phyloP scores from a whole-genome alignment of 371 early-diverging fungal genomes.

The Batkoa obscura region DNA sequence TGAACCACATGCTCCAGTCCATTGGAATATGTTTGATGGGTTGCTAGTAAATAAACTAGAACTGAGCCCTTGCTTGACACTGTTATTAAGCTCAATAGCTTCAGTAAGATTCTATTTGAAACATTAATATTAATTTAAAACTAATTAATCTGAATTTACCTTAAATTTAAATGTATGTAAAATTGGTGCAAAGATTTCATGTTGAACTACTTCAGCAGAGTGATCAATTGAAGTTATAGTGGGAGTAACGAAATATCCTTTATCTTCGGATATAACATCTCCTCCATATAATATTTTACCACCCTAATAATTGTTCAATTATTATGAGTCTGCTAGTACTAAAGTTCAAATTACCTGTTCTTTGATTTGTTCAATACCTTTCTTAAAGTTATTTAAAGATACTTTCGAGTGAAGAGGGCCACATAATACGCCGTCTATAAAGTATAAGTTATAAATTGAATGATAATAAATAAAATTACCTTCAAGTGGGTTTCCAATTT shows the following conservation, averaged over 20 bases:
- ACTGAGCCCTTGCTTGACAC: constrained; percentile 79
- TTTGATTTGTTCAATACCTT: constrained; percentile 55
- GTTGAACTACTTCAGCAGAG: constrained; percentile 61
- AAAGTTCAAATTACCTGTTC: not conserved
- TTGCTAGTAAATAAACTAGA: constrained; percentile 71
- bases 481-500: constrained; percentile 70
- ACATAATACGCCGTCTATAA: constrained; percentile 57
- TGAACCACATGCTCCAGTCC: constrained; percentile 84
- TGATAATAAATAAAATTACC: too few species aligned
- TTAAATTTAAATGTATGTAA: constrained; percentile 69
- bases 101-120: constrained; percentile 40
- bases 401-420: constrained; percentile 83
- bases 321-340: too few species aligned
- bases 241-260: constrained; percentile 89
- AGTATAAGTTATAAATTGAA: too few species aligned
- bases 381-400: constrained; percentile 56
- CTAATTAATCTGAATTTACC: too few species aligned
- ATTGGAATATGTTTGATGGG: constrained; percentile 71
- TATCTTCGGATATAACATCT: constrained; percentile 29
- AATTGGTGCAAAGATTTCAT: constrained; percentile 93
- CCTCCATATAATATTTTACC: constrained; percentile 81
- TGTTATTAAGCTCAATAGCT: constrained; percentile 77
- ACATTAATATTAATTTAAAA: too few species aligned
- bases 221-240: constrained; percentile 70
- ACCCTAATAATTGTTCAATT: constrained; percentile 26